phyloP scores from a whole-genome alignment of 2,329 filamentous ascomycete species.

The Juglanconis oblonga region DNA sequence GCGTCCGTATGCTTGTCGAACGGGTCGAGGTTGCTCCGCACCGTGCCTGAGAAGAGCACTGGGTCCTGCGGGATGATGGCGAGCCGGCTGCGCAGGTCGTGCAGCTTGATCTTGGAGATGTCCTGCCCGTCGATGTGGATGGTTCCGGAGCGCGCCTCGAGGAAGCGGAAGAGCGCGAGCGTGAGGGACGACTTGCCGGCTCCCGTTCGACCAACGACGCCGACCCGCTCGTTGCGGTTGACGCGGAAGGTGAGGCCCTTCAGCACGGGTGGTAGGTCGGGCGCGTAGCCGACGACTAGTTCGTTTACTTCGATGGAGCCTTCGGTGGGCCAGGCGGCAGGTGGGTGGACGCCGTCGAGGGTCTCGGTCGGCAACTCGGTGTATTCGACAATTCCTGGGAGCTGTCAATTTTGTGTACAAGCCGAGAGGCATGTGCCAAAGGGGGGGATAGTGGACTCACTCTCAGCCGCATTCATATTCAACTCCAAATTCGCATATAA shows the following conservation, averaged over 20 bases:
- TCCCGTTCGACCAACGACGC: conserved; percentile 76
- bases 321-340: conserved; percentile 72
- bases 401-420: not conserved
- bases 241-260: conserved; percentile 67
- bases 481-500: conserved; percentile 70
- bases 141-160: conserved; percentile 64
- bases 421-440: too few relatives aligned
- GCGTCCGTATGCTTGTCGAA: conserved; percentile 68
- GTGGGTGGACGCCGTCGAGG: conserved; percentile 57
- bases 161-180: conserved; percentile 73
- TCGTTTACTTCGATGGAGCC: conserved; percentile 72
- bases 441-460: conserved; percentile 26
- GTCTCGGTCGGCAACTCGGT: conserved; percentile 65
- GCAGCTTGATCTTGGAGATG: conserved; percentile 67
- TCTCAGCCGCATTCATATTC: conserved; percentile 75
- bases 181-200: conserved; percentile 77
- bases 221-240: conserved; percentile 65
- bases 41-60: conserved; percentile 75
- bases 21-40: conserved; percentile 74
- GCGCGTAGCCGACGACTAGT: conserved; percentile 69
- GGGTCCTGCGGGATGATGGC: conserved; percentile 81
- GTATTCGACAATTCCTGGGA: conserved; percentile 62
- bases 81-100: conserved; percentile 68
- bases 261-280: conserved; percentile 67
- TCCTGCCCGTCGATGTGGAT: conserved; percentile 73